Conservation (phyloP, 768 basidiomycete species). For the Pulveroboletus sp. region DNA sequence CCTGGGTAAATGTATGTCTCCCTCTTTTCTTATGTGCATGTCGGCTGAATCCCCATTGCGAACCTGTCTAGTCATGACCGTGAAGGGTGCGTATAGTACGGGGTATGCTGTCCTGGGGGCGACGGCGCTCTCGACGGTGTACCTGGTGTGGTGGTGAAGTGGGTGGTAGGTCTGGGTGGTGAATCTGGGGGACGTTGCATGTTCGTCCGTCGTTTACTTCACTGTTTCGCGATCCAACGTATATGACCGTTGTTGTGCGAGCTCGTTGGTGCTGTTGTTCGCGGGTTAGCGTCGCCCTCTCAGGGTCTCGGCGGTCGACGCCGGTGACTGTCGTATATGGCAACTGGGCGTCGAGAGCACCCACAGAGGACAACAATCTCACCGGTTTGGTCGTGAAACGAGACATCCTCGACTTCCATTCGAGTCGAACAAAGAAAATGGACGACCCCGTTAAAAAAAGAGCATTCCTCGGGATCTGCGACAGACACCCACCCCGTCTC, state of each 20-base stretch:
- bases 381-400: neutral
- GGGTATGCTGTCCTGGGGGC: conserved; percentile 84
- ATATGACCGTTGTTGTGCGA: neutral
- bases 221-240: neutral
- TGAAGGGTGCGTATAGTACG: conserved; percentile 75
- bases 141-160: conserved; percentile 39
- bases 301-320: too few species aligned
- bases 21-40: neutral
- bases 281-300: neutral
- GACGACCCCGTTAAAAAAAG: neutral
- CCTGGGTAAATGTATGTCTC: conserved; percentile 71
- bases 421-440: neutral
- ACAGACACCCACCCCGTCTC: too few species aligned
- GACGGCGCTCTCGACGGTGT: conserved; percentile 69
- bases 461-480: too few species aligned
- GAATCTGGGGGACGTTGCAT: too few species aligned
- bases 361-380: neutral
- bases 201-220: neutral
- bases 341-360: neutral
- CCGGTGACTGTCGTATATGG: too few species aligned
- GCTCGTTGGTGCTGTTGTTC: too few species aligned
- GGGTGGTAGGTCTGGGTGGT: conserved; percentile 32
- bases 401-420: neutral
- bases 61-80: conserved; percentile 54
- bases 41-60: neutral